Evolutionary conservation across 352 stramenopile species (phyloP).

Genomic region (Pilasporangium apinafurcum): DNA sequence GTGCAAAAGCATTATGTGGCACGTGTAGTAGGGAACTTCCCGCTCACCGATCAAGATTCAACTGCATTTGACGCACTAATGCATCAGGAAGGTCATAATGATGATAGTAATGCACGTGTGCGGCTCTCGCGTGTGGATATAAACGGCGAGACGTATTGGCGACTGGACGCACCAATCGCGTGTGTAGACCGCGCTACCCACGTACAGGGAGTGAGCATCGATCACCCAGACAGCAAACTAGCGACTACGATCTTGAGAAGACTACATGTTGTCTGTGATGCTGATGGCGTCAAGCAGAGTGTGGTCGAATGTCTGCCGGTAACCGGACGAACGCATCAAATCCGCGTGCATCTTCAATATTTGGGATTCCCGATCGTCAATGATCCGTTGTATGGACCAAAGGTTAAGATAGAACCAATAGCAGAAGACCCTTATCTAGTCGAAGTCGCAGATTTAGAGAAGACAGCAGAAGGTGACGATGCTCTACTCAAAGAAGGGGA

Average conservation of each 20-base stretch:
- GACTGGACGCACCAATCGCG: constrained; percentile 31
- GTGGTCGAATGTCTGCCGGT: constrained; percentile 87
- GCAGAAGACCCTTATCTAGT: background rate
- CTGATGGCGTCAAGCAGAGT: constrained; percentile 24
- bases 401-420: background rate
- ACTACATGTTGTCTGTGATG: constrained; percentile 7
- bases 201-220: constrained; percentile 7
- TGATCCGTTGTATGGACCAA: constrained; percentile 91
- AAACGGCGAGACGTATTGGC: constrained; percentile 18
- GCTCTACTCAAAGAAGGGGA: background rate
- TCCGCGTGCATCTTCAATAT: constrained; percentile 91
- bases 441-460: background rate
- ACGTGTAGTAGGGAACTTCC: constrained; percentile 37
- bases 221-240: constrained; percentile 14
- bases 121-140: constrained; percentile 1
- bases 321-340: constrained; percentile 94
- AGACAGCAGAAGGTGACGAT: background rate
- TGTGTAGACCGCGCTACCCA: constrained; percentile 10
- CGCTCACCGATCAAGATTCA: too few relatives aligned
- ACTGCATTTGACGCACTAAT: constrained; percentile 10
- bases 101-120: background rate
- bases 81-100: background rate
- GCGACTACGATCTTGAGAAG: constrained; percentile 31
- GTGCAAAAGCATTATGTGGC: constrained; percentile 57
- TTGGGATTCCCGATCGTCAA: constrained; percentile 89